These are phyloP conservation scores for Trichoderma lentiforme DNA, from an alignment of 2,329 filamentous ascomycete species.

Conservation along the genomic window DNA sequence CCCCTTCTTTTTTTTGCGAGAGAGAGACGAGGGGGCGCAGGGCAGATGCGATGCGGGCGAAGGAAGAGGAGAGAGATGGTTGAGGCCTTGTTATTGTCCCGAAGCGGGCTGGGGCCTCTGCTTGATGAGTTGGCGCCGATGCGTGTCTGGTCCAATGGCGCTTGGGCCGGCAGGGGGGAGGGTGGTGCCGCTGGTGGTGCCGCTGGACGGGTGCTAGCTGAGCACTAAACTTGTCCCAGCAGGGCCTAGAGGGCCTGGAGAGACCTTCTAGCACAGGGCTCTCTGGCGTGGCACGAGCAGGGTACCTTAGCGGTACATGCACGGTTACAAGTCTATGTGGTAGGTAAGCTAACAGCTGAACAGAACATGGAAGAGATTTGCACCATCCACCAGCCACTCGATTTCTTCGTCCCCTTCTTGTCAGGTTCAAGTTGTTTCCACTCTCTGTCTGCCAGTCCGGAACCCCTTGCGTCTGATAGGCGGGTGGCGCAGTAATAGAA, in stretches of 20 bases:
- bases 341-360: background rate
- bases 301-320: background rate
- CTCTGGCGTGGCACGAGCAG: background rate
- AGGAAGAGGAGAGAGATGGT: slow-evolving; percentile 1
- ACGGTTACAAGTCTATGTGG: background rate
- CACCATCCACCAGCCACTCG: slow-evolving; percentile 1
- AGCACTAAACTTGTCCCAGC: background rate
- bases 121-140: slow-evolving; percentile 41
- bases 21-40: slow-evolving; percentile 1
- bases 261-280: background rate
- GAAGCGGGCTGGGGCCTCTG: slow-evolving; percentile 25
- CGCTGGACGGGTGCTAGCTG: slow-evolving; percentile 19
- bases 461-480: background rate
- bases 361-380: background rate
- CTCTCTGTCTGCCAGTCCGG: background rate
- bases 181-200: slow-evolving; percentile 22
- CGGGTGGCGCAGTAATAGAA: slow-evolving; percentile 1
- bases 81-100: slow-evolving; percentile 35
- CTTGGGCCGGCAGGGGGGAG: slow-evolving; percentile 28
- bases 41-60: slow-evolving; percentile 9
- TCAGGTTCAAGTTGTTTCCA: background rate
- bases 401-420: background rate
- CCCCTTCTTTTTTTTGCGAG: background rate
- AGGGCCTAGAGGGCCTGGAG: background rate
- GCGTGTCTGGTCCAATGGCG: slow-evolving; percentile 34